Percentiles rank a stretch among this genome's conserved stretches.
phyloP scores from a whole-genome alignment of 805 yeast species.

The Metschnikowia arizonensis region DNA sequence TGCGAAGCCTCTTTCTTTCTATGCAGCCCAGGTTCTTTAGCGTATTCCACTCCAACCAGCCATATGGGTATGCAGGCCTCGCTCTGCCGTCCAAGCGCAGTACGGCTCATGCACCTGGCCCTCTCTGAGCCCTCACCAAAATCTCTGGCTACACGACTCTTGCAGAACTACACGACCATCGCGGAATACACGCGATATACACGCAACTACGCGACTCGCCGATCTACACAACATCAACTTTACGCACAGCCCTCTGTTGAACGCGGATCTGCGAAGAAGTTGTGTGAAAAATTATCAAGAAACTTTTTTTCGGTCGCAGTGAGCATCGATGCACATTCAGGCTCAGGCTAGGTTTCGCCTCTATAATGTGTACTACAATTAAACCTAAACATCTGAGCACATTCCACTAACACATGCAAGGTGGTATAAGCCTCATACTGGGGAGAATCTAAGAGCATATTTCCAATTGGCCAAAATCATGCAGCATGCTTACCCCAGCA shows the following conservation, averaged over 20 bases:
- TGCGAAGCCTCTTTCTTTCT: neutral
- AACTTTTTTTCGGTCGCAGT: neutral
- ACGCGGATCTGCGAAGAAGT: constrained; percentile 1
- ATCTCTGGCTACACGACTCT: neutral
- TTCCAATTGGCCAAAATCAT: neutral
- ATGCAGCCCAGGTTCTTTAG: constrained; percentile 1
- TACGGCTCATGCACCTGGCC: neutral
- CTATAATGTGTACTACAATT: neutral
- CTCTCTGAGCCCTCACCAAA: neutral
- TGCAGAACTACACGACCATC: neutral
- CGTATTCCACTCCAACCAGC: neutral
- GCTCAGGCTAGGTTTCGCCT: neutral
- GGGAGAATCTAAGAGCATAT: neutral
- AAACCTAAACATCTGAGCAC: neutral
- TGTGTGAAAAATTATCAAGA: neutral
- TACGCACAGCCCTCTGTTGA: constrained; percentile 1
- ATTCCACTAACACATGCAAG: neutral
- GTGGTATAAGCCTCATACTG: neutral
- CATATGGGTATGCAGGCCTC: neutral
- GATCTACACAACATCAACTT: neutral
- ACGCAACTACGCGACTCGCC: too few species aligned
- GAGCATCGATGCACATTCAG: neutral
- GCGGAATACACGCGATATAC: neutral
- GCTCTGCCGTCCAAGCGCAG: neutral
- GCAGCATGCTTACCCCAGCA: constrained; percentile 5